These are phyloP conservation scores for Musa beccarii DNA, from an alignment of 176 grass and related monocot species.

Conservation along the genomic window DNA sequence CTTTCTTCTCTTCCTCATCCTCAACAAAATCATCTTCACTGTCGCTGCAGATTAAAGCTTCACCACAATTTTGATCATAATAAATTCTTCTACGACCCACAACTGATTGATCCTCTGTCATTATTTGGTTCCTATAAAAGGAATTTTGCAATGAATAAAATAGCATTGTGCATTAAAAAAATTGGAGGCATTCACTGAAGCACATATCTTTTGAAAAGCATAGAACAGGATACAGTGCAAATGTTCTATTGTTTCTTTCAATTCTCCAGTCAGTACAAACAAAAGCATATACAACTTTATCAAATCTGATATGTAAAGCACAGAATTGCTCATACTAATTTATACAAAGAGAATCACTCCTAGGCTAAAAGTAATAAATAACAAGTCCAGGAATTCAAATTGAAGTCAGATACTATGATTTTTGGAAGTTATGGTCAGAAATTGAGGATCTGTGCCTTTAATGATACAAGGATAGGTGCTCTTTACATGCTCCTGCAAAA, in stretches of 20 bases:
- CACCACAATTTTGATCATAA: constrained; percentile 68
- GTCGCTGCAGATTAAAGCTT: constrained; percentile 86
- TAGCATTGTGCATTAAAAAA: not conserved
- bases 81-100: constrained; percentile 82
- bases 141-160: not conserved
- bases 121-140: constrained; percentile 66
- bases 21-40: constrained; percentile 81
- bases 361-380: no score
- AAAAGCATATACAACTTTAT: not conserved
- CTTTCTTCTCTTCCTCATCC: constrained; percentile 69
- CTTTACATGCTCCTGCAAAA: no score
- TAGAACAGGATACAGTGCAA: not conserved
- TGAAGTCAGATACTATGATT: no score
- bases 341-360: no score
- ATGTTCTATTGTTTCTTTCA: not conserved
- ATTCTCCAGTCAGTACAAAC: not conserved
- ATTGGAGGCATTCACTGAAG: not conserved
- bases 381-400: no score
- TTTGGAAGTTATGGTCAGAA: no score
- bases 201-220: not conserved
- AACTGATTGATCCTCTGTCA: constrained; percentile 91
- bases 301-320: no score
- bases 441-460: no score
- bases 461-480: no score
- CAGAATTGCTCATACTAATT: no score